phyloP scores from a whole-genome alignment of 768 basidiomycete genomes.

The Russula lepida region DNA sequence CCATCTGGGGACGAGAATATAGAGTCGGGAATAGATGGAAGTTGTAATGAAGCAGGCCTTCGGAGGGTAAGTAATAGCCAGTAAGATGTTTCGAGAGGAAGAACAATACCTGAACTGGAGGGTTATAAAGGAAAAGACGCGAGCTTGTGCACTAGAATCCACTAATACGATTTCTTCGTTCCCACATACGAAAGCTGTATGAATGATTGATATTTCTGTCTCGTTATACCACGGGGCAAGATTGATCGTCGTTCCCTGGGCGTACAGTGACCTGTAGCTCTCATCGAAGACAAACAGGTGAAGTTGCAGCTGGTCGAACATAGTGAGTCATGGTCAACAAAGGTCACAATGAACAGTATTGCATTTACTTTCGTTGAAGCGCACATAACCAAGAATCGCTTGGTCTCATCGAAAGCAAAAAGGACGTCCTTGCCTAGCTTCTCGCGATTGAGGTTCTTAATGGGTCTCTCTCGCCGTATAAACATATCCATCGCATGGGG shows the following conservation, averaged over 20 bases:
- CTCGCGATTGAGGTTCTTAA: slow-evolving; percentile 31
- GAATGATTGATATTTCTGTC: slow-evolving; percentile 24
- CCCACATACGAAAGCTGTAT: slow-evolving; percentile 39
- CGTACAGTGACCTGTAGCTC: slow-evolving; percentile 33
- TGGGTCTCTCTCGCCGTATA: background rate
- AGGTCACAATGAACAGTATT: background rate
- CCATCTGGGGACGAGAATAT: slow-evolving; percentile 46
- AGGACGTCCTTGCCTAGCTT: slow-evolving; percentile 39
- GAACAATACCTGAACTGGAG: slow-evolving; percentile 43
- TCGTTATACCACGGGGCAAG: slow-evolving; percentile 38
- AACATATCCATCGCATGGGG: background rate
- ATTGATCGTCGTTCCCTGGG: slow-evolving; percentile 34
- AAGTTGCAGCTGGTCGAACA: slow-evolving; percentile 26
- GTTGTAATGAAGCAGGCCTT: slow-evolving; percentile 40
- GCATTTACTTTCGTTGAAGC: slow-evolving; percentile 38
- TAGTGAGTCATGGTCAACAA: background rate
- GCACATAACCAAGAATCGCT: slow-evolving; percentile 40
- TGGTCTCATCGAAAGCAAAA: slow-evolving; percentile 45
- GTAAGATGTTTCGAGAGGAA: no score
- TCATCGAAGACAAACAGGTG: slow-evolving; percentile 45
- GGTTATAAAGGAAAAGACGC: slow-evolving; percentile 46
- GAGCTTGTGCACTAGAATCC: slow-evolving; percentile 36
- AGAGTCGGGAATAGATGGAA: slow-evolving; percentile 30
- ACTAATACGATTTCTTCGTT: slow-evolving; percentile 46
- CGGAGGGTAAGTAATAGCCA: background rate